phyloP scores from a whole-genome alignment of 129 eudicot species.

The Pseudognaphalium luteoalbum region DNA sequence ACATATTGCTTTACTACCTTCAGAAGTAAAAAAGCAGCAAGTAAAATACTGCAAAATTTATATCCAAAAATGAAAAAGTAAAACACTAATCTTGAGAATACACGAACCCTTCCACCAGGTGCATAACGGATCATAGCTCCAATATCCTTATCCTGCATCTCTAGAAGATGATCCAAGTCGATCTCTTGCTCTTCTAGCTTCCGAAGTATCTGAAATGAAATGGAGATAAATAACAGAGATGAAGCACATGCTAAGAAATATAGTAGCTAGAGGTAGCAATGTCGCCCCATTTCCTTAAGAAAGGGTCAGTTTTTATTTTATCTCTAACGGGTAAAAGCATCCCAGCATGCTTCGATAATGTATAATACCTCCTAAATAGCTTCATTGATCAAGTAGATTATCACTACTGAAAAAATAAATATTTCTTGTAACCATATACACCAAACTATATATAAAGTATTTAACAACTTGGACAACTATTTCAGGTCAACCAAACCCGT shows the following conservation, averaged over 20 bases:
- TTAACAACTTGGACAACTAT: background rate
- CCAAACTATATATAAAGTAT: background rate
- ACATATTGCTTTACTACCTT: conserved; percentile 88
- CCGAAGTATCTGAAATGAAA: conserved; percentile 66
- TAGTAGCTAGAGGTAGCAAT: conserved; percentile 8
- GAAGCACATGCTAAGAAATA: conserved; percentile 1
- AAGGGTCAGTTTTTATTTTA: background rate
- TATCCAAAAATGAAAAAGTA: conserved; percentile 13
- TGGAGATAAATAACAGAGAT: conserved; percentile 18
- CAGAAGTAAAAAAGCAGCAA: conserved; percentile 26
- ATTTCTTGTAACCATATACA: conserved; percentile 6
- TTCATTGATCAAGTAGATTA: background rate
- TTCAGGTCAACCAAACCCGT: conserved; percentile 6
- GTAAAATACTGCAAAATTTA: background rate
- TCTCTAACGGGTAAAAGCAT: background rate
- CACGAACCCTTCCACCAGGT: conserved; percentile 92
- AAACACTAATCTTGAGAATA: background rate
- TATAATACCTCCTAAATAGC: background rate
- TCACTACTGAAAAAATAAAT: background rate
- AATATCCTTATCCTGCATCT: conserved; percentile 92
- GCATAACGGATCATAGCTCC: conserved; percentile 92
- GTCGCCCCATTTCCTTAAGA: conserved; percentile 13
- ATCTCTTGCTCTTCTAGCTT: conserved; percentile 92
- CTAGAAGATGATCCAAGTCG: conserved; percentile 78
- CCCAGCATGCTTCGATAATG: background rate